Evolutionary conservation across 495 filamentous ascomycete genomes (phyloP), one percentile per base, ranked within the genome.

Genomic region (Astrothelium subdiscretum): DNA sequence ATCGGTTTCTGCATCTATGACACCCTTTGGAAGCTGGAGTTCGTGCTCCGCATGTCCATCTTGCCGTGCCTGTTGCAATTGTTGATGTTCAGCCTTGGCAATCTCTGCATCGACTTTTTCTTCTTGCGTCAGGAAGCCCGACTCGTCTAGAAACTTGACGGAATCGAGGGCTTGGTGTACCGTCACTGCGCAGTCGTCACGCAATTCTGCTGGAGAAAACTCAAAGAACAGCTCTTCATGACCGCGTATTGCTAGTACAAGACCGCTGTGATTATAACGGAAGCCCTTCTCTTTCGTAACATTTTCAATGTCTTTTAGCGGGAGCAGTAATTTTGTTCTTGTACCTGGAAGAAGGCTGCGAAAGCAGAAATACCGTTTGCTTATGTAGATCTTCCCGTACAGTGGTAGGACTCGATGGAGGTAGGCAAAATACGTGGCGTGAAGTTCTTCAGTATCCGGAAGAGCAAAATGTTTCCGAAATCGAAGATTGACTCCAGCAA

Each of bases 181-280:
- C 8, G 89, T 96, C 29, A 92, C 81, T 2, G 85, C 81, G 69
- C 91, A 97, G 70, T 98, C 94, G 69, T 98, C 91, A 57, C 94
- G 84, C 57, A 82, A 79, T 60, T 90, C 91, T 3, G 81, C 73
- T 15, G 84, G 77, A 63, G 80, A 80, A 71, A 98, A 97, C 69
- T 98, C 94, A 71, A 98, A 97, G 73, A 98, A 97, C 1, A 98
- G 75, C 70, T 98, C 95, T 71, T 97, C 94, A 66, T 97, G 92
- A 10, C 92, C 94, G 32, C 88, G 85, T 59, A 98, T 91, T 5
- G 95, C 87, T 24, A 98, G 80, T 6, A 96, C 92, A 59, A 98
- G 79, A 12, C 91, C 94, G 4, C 90, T 89, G 64, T 95, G 97
- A 5, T 91, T 90, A 71, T 95, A 89, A 22, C 91, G 83, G 69